Base-by-base conservation (phyloP, 345 rosid species). In the Turnera subulata region DNA sequence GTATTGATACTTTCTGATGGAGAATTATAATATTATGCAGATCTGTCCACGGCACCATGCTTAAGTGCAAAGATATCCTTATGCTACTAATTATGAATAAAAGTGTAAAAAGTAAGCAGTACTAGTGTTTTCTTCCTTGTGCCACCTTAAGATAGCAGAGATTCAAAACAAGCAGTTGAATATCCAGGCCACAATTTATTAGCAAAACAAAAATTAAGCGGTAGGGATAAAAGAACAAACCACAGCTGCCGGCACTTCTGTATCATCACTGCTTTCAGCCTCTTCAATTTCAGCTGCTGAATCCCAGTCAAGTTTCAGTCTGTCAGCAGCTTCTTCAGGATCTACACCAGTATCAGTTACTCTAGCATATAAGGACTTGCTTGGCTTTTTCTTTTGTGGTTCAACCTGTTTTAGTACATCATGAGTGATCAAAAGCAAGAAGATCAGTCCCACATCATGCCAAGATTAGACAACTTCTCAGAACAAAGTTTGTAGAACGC, bases 261-360 rank as follows among this genome's bases (percentile, higher is more conserved):
- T 48, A 23, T 82, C 90, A 50, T 86, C 78, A 22, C 57, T 73
- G 5, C 12, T 56, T 35, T 76, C 88, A 40, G 59, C 72, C 17
- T 82, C 89, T 55, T 83, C 88, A 69, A 89, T 84, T 57, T 89
- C 84, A 68, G 99, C 97, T 59, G 96, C 97, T 69, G 96, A 72
- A 79, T 93, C 97, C 94, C 96, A 93, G 23, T 93, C 97, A 25
- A 86, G 15, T 46, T 93, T 85, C 64, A 93, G 75, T 82, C 91
- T 89, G 80, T 85, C 85, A 18, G 99, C 93, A 64, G 85, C 97
- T 57, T 80, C 84, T 70, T 73, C 68, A 52, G 85, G 96, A 74
- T 82, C 72, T 62, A 89, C 58, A 29, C 99, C 99, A 0, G 91
- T 93, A 82, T 93, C 85, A 5, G 97, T 93, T 46, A 83, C 84